Conservation (phyloP, 2,329 filamentous ascomycete species). For the Fusarium sp. region DNA sequence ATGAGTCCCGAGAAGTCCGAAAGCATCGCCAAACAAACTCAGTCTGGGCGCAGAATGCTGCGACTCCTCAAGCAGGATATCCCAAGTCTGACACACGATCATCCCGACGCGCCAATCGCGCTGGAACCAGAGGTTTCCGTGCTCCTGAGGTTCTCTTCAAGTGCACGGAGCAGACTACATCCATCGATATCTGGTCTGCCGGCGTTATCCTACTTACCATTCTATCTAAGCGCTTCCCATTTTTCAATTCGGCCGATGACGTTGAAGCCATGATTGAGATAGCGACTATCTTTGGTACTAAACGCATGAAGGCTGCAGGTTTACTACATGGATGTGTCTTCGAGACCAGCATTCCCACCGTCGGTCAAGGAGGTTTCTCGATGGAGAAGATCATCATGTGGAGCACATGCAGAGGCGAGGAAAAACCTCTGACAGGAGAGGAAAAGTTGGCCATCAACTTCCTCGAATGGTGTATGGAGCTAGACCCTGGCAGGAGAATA, state of each 20-base stretch:
- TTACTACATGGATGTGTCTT: conserved; percentile 90
- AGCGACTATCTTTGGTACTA: conserved; percentile 89
- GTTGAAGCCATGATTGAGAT: conserved; percentile 98
- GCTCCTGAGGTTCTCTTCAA: conserved; percentile 97
- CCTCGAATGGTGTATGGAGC: conserved; percentile 75
- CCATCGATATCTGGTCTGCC: conserved; percentile 96
- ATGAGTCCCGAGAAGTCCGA: conserved; percentile 70
- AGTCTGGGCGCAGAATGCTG: conserved; percentile 62
- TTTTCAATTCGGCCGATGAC: conserved; percentile 99
- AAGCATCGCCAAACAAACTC: conserved; percentile 68
- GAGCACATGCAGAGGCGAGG: conserved; percentile 82
- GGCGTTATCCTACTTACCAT: conserved; percentile 98
- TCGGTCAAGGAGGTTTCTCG: conserved; percentile 84
- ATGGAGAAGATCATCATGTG: conserved; percentile 95
- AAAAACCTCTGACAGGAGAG: conserved; percentile 67
- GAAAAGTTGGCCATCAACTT: conserved; percentile 80
- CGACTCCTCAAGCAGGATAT: conserved; percentile 71
- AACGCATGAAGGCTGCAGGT: conserved; percentile 84
- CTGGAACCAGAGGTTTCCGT: conserved; percentile 93
- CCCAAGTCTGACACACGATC: conserved; percentile 90
- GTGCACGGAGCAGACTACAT: conserved; percentile 92
- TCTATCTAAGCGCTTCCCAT: conserved; percentile 90
- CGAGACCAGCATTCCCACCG: conserved; percentile 91
- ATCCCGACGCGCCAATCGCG: conserved; percentile 90
- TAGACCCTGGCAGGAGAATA: conserved; percentile 78